Evolutionary conservation across 345 rosid species (phyloP).

Genomic region (Orychophragmus violaceus): DNA sequence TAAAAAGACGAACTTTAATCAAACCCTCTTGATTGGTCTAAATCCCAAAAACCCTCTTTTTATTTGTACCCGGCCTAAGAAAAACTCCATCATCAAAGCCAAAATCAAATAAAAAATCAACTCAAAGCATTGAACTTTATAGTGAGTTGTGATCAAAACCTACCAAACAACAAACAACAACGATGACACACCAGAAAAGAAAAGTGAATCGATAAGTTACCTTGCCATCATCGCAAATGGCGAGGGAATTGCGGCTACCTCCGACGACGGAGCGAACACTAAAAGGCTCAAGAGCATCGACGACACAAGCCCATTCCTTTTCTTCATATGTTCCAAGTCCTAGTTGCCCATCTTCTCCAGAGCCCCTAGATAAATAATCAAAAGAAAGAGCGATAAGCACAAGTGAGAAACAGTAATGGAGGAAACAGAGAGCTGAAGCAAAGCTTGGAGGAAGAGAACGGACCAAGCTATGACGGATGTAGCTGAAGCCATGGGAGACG

Average conservation of each 20-base stretch:
- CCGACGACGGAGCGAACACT: slow-evolving; percentile 82
- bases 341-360: slow-evolving; percentile 96
- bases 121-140: not conserved
- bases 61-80: not conserved
- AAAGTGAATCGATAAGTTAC: slow-evolving; percentile 28
- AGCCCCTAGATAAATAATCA: slow-evolving; percentile 50
- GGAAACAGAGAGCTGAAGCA: not conserved
- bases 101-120: not conserved
- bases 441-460: not conserved
- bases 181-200: not conserved
- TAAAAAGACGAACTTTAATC: not conserved
- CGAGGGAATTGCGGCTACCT: slow-evolving; percentile 97
- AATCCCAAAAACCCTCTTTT: slow-evolving; percentile 1
- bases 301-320: slow-evolving; percentile 66
- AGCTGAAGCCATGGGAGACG: slow-evolving; percentile 35
- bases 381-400: not conserved
- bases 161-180: not conserved
- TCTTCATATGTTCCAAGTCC: slow-evolving; percentile 83
- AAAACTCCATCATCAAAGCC: not conserved
- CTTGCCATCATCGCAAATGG: slow-evolving; percentile 95
- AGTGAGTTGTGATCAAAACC: not conserved
- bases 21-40: slow-evolving; percentile 8
- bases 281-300: slow-evolving; percentile 61
- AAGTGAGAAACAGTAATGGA: not conserved
- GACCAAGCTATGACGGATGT: slow-evolving; percentile 50